A percentile compares a stretch with the other conserved stretches of the same genome.
Conservation (phyloP, 1,284 basidiomycete genomes). For the Ustilago sp. region DNA sequence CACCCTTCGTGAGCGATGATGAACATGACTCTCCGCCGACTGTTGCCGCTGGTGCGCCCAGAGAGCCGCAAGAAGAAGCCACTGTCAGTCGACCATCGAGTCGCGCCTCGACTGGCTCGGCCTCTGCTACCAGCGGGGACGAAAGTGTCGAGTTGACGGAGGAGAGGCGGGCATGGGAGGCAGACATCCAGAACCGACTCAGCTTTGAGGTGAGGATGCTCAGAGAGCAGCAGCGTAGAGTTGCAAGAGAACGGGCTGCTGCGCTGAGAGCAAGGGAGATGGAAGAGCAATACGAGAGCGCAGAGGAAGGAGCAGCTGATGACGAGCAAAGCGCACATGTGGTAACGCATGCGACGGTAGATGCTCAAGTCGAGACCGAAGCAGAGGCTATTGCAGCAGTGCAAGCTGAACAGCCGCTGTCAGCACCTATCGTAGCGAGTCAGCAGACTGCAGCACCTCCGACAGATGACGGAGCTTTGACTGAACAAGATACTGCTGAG, state of each 20-base stretch:
- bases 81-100: conserved; percentile 12
- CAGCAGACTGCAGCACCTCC: background rate
- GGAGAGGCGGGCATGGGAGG: conserved; percentile 52
- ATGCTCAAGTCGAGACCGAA: background rate
- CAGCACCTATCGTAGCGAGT: background rate
- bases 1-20: conserved; percentile 56
- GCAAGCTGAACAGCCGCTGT: background rate
- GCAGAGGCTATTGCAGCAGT: background rate
- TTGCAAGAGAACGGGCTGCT: conserved; percentile 41
- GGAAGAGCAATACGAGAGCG: background rate
- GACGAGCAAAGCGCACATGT: background rate
- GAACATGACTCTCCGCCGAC: conserved; percentile 20
- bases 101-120: conserved; percentile 21
- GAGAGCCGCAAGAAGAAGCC: conserved; percentile 6
- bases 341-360: background rate
- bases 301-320: background rate
- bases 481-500: background rate
- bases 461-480: background rate
- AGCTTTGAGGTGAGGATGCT: conserved; percentile 45
- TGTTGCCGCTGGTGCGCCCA: background rate
- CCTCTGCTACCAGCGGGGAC: conserved; percentile 25
- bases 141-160: conserved; percentile 31
- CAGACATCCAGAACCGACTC: conserved; percentile 38
- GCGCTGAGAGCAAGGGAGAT: background rate
- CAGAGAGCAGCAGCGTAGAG: conserved; percentile 47